Evolutionary conservation across 1,139 yeast genomes (phyloP), one percentile per base, ranked within the genome.

Genomic region (Pichia sp.): DNA sequence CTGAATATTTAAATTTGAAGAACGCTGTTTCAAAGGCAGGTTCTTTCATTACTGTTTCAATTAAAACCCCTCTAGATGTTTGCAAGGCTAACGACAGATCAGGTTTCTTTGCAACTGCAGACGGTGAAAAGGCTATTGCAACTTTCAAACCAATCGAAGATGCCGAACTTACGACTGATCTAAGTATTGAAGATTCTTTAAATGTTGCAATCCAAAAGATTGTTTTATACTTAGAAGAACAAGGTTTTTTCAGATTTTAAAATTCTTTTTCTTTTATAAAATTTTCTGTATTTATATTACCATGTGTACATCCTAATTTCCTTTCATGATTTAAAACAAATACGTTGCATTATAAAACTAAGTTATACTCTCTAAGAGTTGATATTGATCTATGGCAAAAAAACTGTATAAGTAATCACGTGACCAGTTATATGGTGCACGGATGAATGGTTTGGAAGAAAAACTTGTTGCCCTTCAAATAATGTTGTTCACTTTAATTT

Each of bases 181-280:
- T 77, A 23, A 32, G 47, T 49, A 63, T 70, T 42, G 71, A 71
- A 49, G 76, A 74, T 47, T 71, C 75, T 40, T 73, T 77, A 47
- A 70, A 78, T 53, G 77, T 80, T 48, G 82, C 85, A 46, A 85
- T 89, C 48, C 85, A 79, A 63, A 80, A 82, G 62, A 77, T 86
- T 55, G 82, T 85, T 34, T 70, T 79, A 52, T 75, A 79, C 62
- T 76, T 90, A 60, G 87, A 85, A 66, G 78, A 82, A 57, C 87
- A 88, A 69, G 95, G 95, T 32, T 88, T 84, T 70, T 85, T 79
- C 64, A 65, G 63, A 51, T 72, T 72, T 53, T 72, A 64, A 52
- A 16, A 34, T 12, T 5, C 13, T 6, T n/a, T n/a, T 35, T 9
- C 22, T 13, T 35, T 6, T 35, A 35, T 22, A 35, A 35, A 12